Evolutionary conservation across 345 rosid genomes (phyloP).

Genomic region (Pistacia integerrima): DNA sequence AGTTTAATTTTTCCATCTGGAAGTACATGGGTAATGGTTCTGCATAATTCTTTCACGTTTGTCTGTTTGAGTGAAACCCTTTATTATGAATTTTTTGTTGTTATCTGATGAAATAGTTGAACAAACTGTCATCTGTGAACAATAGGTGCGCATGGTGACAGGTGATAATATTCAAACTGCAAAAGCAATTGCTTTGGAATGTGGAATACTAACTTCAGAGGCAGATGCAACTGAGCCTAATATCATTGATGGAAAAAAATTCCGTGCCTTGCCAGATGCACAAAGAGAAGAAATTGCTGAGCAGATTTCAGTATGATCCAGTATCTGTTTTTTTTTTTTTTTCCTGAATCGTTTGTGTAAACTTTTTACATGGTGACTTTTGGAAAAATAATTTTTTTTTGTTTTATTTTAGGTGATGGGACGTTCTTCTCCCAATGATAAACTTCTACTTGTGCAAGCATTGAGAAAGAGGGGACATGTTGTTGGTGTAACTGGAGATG

Average conservation of each 20-base stretch:
- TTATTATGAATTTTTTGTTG: background rate
- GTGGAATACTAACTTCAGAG: constrained; percentile 74
- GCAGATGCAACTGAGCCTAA: constrained; percentile 62
- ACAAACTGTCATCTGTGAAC: constrained; percentile 11
- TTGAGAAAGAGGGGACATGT: constrained; percentile 70
- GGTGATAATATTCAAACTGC: constrained; percentile 98
- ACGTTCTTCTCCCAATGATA: constrained; percentile 89
- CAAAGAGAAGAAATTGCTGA: constrained; percentile 77
- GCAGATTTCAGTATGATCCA: constrained; percentile 67
- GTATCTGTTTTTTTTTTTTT: background rate
- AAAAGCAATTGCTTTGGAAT: constrained; percentile 91
- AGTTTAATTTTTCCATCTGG: background rate
- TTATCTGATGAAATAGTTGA: background rate
- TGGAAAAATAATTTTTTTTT: constrained; percentile 10
- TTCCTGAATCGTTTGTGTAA: background rate
- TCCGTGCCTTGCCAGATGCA: constrained; percentile 67
- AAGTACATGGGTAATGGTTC: background rate
- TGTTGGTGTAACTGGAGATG: constrained; percentile 95
- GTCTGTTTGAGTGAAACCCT: background rate
- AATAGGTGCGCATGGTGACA: constrained; percentile 95
- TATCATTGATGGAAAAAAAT: constrained; percentile 83
- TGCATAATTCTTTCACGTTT: background rate
- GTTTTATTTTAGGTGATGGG: constrained; percentile 75
- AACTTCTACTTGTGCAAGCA: constrained; percentile 87
- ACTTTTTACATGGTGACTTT: background rate